Evolutionary conservation across 371 early-diverging fungal genomes (phyloP).

Genomic region (Mucor indicus): DNA sequence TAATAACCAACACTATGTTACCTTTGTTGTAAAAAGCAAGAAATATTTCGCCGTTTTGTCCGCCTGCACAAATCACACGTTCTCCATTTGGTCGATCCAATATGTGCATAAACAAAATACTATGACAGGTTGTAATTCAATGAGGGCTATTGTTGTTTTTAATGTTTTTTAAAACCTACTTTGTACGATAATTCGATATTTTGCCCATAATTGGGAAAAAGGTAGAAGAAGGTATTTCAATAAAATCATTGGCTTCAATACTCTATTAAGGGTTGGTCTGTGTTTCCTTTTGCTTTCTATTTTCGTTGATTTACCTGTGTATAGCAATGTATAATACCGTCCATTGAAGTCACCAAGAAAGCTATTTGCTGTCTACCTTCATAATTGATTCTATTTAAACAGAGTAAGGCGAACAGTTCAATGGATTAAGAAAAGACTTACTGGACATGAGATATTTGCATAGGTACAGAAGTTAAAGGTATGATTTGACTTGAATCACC

Average conservation of each 20-base stretch:
- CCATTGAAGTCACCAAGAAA: slow-evolving; percentile 40
- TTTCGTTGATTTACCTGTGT: slow-evolving; percentile 13
- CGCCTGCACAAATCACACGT: slow-evolving; percentile 58
- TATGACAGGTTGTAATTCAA: slow-evolving; percentile 1
- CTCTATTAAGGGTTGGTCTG: slow-evolving; percentile 2
- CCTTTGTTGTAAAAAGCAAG: slow-evolving; percentile 37
- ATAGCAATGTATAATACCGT: slow-evolving; percentile 45
- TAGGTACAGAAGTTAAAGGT: slow-evolving; percentile 36
- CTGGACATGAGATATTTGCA: slow-evolving; percentile 46
- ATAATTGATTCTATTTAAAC: slow-evolving; percentile 13
- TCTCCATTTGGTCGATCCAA: slow-evolving; percentile 39
- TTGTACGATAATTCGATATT: slow-evolving; percentile 35
- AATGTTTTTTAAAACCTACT: slow-evolving; percentile 12
- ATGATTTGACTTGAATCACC: slow-evolving; percentile 36
- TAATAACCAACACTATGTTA: no score
- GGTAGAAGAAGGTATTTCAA: slow-evolving; percentile 22
- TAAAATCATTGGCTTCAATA: slow-evolving; percentile 12
- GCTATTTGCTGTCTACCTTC: slow-evolving; percentile 19
- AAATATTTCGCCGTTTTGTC: slow-evolving; percentile 59
- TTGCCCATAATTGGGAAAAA: slow-evolving; percentile 40
- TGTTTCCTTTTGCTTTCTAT: not conserved
- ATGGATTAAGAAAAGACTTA: slow-evolving; percentile 11
- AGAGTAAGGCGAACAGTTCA: not conserved
- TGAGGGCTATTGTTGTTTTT: no score
- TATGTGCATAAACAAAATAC: slow-evolving; percentile 53